These are phyloP conservation scores for Elsinoe perseae DNA, from an alignment of 2,329 filamentous ascomycete species.

Conservation along the genomic window DNA sequence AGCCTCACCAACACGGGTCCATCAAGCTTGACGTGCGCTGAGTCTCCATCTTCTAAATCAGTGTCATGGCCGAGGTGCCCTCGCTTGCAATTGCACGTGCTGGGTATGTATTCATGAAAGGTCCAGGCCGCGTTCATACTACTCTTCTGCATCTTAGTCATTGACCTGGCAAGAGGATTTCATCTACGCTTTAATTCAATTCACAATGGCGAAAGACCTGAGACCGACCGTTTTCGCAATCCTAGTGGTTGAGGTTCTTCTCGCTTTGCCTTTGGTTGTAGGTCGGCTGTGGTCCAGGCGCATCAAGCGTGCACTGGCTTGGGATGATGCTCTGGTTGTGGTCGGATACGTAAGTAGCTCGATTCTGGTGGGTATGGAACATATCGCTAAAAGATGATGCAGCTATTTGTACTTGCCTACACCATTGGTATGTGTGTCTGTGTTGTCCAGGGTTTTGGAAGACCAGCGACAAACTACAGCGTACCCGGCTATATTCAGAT, in stretches of 20 bases:
- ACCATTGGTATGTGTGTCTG: conserved; percentile 9
- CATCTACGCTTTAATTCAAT: neutral
- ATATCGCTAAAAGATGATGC: neutral
- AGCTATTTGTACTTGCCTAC: neutral
- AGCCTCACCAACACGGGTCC: conserved; percentile 12
- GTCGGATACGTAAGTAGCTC: neutral
- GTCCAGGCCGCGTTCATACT: neutral
- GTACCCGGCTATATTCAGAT: conserved; percentile 2
- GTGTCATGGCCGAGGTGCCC: neutral
- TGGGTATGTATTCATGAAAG: neutral
- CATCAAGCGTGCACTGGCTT: neutral
- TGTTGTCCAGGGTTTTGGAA: conserved; percentile 2
- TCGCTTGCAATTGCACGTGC: neutral
- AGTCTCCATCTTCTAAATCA: neutral
- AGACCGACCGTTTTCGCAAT: neutral
- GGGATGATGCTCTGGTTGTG: conserved; percentile 3
- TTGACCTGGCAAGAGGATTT: too few species aligned
- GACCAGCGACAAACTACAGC: conserved; percentile 6
- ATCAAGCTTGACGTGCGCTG: neutral
- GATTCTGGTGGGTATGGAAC: neutral
- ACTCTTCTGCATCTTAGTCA: neutral
- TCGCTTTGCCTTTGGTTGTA: neutral
- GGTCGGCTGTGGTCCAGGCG: neutral
- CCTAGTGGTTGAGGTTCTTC: neutral
- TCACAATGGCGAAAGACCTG: conserved; percentile 1